Evolutionary conservation across 2,329 filamentous ascomycete species (phyloP).

Genomic region (Diaporthe sp.): DNA sequence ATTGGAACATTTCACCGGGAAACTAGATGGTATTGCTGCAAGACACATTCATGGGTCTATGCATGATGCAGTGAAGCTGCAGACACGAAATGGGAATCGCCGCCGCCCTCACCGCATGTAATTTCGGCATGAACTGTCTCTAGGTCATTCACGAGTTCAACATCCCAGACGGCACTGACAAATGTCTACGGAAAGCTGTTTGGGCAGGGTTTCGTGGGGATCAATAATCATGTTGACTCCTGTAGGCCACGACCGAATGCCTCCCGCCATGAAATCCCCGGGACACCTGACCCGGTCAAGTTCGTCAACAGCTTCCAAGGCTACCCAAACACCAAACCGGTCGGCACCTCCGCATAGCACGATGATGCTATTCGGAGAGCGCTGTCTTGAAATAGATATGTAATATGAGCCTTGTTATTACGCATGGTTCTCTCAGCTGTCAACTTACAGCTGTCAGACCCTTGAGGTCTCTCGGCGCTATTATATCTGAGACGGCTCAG

Average conservation of each 20-base stretch:
- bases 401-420: background rate
- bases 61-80: background rate
- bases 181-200: background rate
- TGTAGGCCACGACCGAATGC: background rate
- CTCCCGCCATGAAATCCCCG: background rate
- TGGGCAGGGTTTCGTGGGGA: background rate
- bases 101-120: background rate
- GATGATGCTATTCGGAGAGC: background rate
- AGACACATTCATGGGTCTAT: background rate
- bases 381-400: constrained; percentile 15
- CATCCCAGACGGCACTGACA: background rate
- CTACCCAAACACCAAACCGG: background rate
- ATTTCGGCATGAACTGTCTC: background rate
- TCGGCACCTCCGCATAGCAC: too few relatives aligned
- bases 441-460: constrained; percentile 8
- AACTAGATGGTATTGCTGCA: background rate
- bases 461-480: constrained; percentile 3
- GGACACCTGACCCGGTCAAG: background rate
- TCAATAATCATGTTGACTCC: background rate
- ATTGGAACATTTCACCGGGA: background rate
- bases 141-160: too few relatives aligned
- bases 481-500: constrained; percentile 26
- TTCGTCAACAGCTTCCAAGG: background rate
- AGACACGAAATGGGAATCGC: background rate
- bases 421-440: constrained; percentile 13